Conservation (phyloP, 805 yeast genomes). For the Barnettozyma sucrosica region DNA sequence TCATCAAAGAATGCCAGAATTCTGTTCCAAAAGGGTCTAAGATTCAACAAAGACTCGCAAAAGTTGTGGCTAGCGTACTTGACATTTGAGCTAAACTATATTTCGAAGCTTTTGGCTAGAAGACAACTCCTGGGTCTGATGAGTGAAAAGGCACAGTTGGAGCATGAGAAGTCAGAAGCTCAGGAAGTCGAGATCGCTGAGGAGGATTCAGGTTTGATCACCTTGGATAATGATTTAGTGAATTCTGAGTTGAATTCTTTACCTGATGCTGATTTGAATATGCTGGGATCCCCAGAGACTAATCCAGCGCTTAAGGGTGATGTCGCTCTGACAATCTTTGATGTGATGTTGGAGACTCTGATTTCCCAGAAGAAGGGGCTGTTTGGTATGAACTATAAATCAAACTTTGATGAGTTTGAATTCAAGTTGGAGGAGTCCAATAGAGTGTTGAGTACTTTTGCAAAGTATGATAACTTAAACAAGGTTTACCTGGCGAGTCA, state of each 20-base stretch:
- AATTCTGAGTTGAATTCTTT: conserved; percentile 61
- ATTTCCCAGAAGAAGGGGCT: conserved; percentile 16
- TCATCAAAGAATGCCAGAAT: conserved; percentile 85
- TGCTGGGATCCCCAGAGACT: conserved; percentile 80
- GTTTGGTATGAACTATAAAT: conserved; percentile 32
- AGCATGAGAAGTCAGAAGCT: conserved; percentile 33
- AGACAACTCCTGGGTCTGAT: conserved; percentile 75
- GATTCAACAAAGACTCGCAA: conserved; percentile 71
- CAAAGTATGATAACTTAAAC: conserved; percentile 61
- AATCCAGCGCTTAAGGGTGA: conserved; percentile 77
- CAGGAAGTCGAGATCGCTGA: conserved; percentile 31
- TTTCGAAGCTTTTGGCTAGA: conserved; percentile 77
- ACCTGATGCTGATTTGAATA: conserved; percentile 83
- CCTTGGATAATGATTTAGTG: conserved; percentile 44
- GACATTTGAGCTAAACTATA: conserved; percentile 81
- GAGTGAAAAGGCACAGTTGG: conserved; percentile 63
- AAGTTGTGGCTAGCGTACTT: conserved; percentile 82
- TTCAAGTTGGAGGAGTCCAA: conserved; percentile 26
- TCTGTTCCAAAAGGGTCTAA: conserved; percentile 74
- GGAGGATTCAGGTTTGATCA: conserved; percentile 39
- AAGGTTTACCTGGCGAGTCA: conserved; percentile 63
- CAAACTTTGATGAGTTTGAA: conserved; percentile 62
- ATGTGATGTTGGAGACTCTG: conserved; percentile 53
- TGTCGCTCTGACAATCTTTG: conserved; percentile 62
- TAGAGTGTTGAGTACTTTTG: conserved; percentile 50